Evolutionary conservation across 768 basidiomycete species (phyloP).

Genomic region (Tylopilus plumbeoviolaceoides): DNA sequence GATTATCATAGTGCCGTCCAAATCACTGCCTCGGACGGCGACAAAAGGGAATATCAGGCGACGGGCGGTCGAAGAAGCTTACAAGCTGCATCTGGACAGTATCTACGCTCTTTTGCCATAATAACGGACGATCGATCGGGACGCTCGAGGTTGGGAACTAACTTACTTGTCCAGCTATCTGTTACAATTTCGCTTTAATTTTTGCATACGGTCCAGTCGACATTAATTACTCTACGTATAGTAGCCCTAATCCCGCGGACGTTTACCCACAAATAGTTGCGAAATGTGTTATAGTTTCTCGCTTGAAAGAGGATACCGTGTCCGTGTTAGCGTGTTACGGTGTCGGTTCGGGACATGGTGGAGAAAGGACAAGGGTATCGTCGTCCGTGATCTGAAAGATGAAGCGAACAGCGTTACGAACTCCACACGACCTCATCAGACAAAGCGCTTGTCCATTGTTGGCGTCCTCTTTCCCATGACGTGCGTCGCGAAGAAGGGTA

Average conservation of each 20-base stretch:
- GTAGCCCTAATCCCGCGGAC: conserved; percentile 6
- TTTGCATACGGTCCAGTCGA: conserved; percentile 2
- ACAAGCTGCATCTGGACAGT: conserved; percentile 51
- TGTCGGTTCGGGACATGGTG: background rate
- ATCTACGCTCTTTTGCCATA: conserved; percentile 41
- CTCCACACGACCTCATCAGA: conserved; percentile 27
- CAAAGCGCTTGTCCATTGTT: conserved; percentile 22
- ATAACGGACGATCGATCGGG: background rate
- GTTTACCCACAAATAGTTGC: background rate
- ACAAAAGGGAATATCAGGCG: conserved; percentile 83
- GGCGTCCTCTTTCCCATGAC: conserved; percentile 17
- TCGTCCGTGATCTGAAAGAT: conserved; percentile 22
- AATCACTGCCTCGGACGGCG: conserved; percentile 70
- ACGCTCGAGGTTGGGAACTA: conserved; percentile 4
- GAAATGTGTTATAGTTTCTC: conserved; percentile 6
- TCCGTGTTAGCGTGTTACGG: background rate
- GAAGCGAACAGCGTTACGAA: conserved; percentile 17
- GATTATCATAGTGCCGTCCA: conserved; percentile 61
- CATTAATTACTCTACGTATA: conserved; percentile 20
- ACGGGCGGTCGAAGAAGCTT: conserved; percentile 67
- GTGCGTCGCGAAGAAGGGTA: conserved; percentile 15
- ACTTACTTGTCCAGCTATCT: conserved; percentile 19
- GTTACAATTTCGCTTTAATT: background rate
- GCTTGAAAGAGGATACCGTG: background rate
- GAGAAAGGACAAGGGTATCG: conserved; percentile 10